Percentiles rank a stretch among this genome's conserved stretches.
phyloP scores from a whole-genome alignment of 495 filamentous ascomycete species.

The Cercophora sp. region DNA sequence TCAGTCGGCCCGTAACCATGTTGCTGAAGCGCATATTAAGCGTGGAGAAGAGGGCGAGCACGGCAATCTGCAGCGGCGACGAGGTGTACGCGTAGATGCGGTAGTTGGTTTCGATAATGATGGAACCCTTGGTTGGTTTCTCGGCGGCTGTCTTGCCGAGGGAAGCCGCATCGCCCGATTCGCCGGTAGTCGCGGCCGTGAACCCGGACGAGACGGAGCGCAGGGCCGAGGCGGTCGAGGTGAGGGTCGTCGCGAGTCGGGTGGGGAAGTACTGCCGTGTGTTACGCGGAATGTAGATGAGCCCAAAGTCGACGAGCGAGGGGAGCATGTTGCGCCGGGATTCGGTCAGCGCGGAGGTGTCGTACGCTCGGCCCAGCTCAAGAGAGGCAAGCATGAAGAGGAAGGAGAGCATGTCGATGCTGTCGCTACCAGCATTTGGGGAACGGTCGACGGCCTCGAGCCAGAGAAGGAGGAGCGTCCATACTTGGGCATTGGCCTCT shows the following conservation, averaged over 20 bases:
- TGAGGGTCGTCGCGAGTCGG: conserved; percentile 89
- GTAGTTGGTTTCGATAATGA: conserved; percentile 98
- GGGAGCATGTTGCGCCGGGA: conserved; percentile 82
- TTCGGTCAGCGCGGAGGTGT: conserved; percentile 69
- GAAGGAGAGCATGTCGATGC: conserved; percentile 90
- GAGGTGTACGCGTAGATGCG: conserved; percentile 94
- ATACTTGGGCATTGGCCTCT: conserved; percentile 93
- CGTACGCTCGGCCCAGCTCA: conserved; percentile 86
- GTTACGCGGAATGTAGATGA: conserved; percentile 66
- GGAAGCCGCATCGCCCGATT: conserved; percentile 38
- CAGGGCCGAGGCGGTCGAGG: conserved; percentile 69
- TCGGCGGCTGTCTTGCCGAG: conserved; percentile 28
- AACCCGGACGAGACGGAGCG: conserved; percentile 57
- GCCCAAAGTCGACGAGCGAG: conserved; percentile 80
- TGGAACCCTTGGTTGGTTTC: conserved; percentile 61
- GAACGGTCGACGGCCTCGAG: conserved; percentile 72
- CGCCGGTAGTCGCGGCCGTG: conserved; percentile 44
- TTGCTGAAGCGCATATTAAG: conserved; percentile 86
- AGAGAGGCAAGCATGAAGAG: conserved; percentile 93
- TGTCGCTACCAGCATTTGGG: conserved; percentile 40
- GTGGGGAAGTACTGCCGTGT: conserved; percentile 83
- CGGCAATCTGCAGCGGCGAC: conserved; percentile 86
- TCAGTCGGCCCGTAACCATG: conserved; percentile 84
- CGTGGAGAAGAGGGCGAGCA: conserved; percentile 83
- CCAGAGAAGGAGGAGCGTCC: conserved; percentile 90